Evolutionary conservation across 192 early-diverging fungal species (phyloP), one percentile per base, ranked within the genome.

Genomic region (Coemansia guatemalensis): DNA sequence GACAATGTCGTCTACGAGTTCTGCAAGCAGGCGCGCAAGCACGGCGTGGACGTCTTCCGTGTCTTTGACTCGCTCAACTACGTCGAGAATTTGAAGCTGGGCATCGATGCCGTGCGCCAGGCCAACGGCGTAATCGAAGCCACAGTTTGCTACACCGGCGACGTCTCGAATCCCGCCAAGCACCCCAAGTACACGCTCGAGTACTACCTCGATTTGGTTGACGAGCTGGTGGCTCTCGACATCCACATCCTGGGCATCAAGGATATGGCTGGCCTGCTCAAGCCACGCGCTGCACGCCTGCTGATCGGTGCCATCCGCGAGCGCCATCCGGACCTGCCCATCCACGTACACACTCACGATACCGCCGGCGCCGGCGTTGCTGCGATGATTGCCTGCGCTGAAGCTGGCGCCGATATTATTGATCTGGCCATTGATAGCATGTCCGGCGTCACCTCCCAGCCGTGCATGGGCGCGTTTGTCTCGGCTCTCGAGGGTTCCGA

Each of bases 51-150:
- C 72, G 86, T 98, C 47, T 98, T 98, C 88, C 90, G 96, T 69
- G 93, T 98, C 49, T 98, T 98, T 82, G 96, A 98, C 78, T 94
- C 92, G 56, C 86, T 98, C 65, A 98, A 98, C 84, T 98, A 98
- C 58, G 86, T 92, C 35, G 94, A 95, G 73, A 98, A 98, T 83
- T 84, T 98, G 82, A 88, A 90, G 70, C 84, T 98, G 2, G 96
- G 96, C 57, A 95, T 95, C 58, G 90, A 92, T 57, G 93, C 94
- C 11, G 94, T 98, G 22, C 91, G 89, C 72, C 86, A 89, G 72
- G 96, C 96, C 21, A 94, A 94, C 48, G 96, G 96, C 81, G 91
- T 98, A 33, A 87, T 92, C 41, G 96, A 98, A 79, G 94, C 90
- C 14, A 87, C 92, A 1, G 88, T 97, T 26, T 91, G 89, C 75